Evolutionary conservation across 2,329 filamentous ascomycete genomes (phyloP).

Genomic region (Albophoma yamanashiensis): DNA sequence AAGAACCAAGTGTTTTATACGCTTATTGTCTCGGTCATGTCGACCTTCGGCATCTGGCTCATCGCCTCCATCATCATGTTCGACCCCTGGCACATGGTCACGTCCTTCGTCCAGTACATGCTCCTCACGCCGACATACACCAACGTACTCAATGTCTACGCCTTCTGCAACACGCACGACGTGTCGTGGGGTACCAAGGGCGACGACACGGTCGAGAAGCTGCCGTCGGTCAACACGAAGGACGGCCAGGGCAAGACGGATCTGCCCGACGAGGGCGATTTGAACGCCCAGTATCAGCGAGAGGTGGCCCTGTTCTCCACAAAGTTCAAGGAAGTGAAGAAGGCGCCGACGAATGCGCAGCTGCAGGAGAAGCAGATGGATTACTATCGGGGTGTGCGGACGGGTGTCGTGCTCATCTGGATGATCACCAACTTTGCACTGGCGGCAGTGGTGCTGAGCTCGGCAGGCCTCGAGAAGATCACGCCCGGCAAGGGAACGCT

Average conservation of each 20-base stretch:
- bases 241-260: slow-evolving; percentile 88
- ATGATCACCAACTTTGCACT: slow-evolving; percentile 94
- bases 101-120: slow-evolving; percentile 89
- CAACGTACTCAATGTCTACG: slow-evolving; percentile 98
- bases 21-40: slow-evolving; percentile 82
- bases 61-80: slow-evolving; percentile 88
- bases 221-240: slow-evolving; percentile 81
- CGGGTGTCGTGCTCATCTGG: slow-evolving; percentile 85
- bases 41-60: slow-evolving; percentile 89
- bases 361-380: slow-evolving; percentile 83
- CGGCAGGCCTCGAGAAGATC: slow-evolving; percentile 68
- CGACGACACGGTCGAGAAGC: slow-evolving; percentile 87
- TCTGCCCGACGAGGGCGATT: slow-evolving; percentile 85
- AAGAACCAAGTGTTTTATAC: slow-evolving; percentile 86
- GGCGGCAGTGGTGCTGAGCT: slow-evolving; percentile 74
- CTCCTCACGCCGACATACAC: slow-evolving; percentile 93
- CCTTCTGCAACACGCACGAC: slow-evolving; percentile 97
- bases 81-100: slow-evolving; percentile 99
- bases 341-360: slow-evolving; percentile 40
- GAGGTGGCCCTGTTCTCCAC: slow-evolving; percentile 64
- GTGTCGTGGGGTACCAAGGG: slow-evolving; percentile 98
- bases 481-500: slow-evolving; percentile 25
- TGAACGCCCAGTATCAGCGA: slow-evolving; percentile 88
- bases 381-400: slow-evolving; percentile 95
- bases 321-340: slow-evolving; percentile 67